Conservation (phyloP, 495 filamentous ascomycete species). For the Cudoniella acicularis region DNA sequence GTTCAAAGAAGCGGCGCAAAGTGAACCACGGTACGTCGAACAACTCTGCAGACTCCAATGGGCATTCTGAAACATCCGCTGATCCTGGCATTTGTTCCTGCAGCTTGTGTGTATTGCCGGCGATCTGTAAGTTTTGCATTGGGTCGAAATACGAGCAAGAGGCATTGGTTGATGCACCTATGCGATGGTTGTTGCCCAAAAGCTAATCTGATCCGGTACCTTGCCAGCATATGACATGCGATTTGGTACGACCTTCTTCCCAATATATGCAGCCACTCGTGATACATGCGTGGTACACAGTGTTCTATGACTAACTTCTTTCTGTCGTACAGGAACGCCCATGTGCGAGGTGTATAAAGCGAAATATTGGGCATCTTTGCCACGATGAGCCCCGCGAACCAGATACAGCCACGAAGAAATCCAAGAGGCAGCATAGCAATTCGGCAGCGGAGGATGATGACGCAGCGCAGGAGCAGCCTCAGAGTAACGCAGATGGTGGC, state of each 20-base stretch:
- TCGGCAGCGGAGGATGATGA: constrained; percentile 57
- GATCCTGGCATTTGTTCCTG: constrained; percentile 45
- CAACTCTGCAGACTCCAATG: constrained; percentile 21
- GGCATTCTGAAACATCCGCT: constrained; percentile 31
- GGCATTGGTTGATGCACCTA: constrained; percentile 20
- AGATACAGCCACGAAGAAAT: constrained; percentile 61
- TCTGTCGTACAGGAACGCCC: constrained; percentile 74
- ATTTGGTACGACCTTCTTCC: constrained; percentile 67
- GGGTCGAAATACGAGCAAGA: constrained; percentile 13
- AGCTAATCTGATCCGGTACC: constrained; percentile 28
- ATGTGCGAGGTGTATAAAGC: constrained; percentile 96
- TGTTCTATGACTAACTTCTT: constrained; percentile 40
- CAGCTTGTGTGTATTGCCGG: constrained; percentile 98
- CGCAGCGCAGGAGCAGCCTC: constrained; percentile 28
- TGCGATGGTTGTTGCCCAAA: constrained; percentile 24
- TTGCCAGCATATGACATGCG: constrained; percentile 96
- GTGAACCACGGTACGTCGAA: constrained; percentile 90
- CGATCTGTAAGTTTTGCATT: constrained; percentile 79
- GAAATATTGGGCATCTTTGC: constrained; percentile 97
- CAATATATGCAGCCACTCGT: constrained; percentile 25
- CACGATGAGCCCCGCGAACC: constrained; percentile 93
- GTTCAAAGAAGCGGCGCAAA: constrained; percentile 94
- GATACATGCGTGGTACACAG: constrained; percentile 24
- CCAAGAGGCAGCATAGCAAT: constrained; percentile 64
- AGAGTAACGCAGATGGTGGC: constrained; percentile 18